Percentiles rank a stretch among this genome's conserved stretches.
phyloP scores from a whole-genome alignment of 257 asterid species.

The Primulina eburnea region DNA sequence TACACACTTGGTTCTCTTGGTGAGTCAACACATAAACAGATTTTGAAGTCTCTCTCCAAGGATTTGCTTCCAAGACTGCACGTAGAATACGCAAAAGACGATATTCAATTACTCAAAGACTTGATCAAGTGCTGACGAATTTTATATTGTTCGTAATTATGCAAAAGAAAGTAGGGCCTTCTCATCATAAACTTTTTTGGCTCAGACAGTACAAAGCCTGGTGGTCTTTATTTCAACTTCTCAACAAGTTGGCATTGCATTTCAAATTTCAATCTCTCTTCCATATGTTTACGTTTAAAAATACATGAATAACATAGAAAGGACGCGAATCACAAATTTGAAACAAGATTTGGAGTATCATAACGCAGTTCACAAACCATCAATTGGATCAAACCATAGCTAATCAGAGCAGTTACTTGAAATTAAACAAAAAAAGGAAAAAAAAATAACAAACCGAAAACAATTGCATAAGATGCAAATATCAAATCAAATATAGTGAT shows the following conservation, averaged over 20 bases:
- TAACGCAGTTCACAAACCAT: background rate
- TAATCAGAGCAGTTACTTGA: background rate
- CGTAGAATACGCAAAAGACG: slow-evolving; percentile 13
- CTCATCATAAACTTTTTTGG: background rate
- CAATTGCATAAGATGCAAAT: background rate
- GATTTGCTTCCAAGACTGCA: slow-evolving; percentile 86
- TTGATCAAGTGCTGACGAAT: background rate
- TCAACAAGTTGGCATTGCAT: background rate
- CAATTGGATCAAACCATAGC: background rate
- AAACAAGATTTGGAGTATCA: background rate
- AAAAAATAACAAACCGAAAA: background rate
- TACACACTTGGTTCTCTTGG: slow-evolving; percentile 82
- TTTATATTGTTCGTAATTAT: background rate
- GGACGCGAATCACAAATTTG: background rate
- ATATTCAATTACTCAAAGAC: slow-evolving; percentile 6
- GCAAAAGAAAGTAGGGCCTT: background rate
- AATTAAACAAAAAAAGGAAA: too few relatives aligned
- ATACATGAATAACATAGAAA: background rate
- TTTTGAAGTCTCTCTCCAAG: slow-evolving; percentile 89
- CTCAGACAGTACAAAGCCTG: background rate
- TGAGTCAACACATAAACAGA: slow-evolving; percentile 89
- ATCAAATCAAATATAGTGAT: background rate
- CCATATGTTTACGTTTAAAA: background rate
- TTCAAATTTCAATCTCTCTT: background rate
- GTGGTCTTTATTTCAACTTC: background rate